Percentiles rank a stretch among this genome's conserved stretches.
phyloP scores from a whole-genome alignment of 192 early-diverging fungal species.

The Jimgerdemannia lactiflua region DNA sequence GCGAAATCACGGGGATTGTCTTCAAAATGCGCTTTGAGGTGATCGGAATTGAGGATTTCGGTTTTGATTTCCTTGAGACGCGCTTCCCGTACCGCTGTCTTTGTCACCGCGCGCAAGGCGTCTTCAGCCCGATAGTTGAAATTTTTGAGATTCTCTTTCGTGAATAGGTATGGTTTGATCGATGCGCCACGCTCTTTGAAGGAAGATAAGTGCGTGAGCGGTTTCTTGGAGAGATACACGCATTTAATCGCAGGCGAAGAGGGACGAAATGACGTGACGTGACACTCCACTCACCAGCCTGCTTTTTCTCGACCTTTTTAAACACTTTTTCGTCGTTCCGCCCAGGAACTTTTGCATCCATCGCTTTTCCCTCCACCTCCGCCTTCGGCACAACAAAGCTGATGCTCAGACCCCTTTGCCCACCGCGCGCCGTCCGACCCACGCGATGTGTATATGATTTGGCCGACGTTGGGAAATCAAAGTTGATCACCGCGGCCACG shows the following conservation, averaged over 20 bases:
- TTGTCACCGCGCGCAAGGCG: slow-evolving; percentile 79
- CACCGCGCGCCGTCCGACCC: slow-evolving; percentile 93
- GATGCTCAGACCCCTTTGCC: slow-evolving; percentile 84
- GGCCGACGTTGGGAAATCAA: slow-evolving; percentile 88
- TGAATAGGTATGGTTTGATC: slow-evolving; percentile 83
- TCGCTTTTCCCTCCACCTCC: slow-evolving; percentile 29
- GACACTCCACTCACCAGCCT: slow-evolving; percentile 39
- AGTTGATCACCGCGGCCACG: slow-evolving; percentile 94
- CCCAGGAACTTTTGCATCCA: slow-evolving; percentile 16
- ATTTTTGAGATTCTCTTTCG: slow-evolving; percentile 86
- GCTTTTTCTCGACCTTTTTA: slow-evolving; percentile 70
- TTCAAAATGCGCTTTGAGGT: slow-evolving; percentile 95
- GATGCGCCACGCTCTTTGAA: slow-evolving; percentile 27
- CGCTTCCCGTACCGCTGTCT: slow-evolving; percentile 79
- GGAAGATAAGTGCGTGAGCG: not conserved
- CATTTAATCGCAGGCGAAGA: slow-evolving; percentile 14
- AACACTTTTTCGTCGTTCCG: slow-evolving; percentile 68
- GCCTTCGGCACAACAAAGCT: slow-evolving; percentile 71
- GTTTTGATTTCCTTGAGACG: slow-evolving; percentile 92
- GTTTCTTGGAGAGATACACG: not conserved
- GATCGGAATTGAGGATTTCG: slow-evolving; percentile 95
- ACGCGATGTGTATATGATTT: slow-evolving; percentile 92
- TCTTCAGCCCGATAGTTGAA: slow-evolving; percentile 90
- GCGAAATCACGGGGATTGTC: slow-evolving; percentile 93
- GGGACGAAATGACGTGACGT: not conserved